phyloP scores from a whole-genome alignment of 192 early-diverging fungal genomes.

The Helicostylum pulchrum region DNA sequence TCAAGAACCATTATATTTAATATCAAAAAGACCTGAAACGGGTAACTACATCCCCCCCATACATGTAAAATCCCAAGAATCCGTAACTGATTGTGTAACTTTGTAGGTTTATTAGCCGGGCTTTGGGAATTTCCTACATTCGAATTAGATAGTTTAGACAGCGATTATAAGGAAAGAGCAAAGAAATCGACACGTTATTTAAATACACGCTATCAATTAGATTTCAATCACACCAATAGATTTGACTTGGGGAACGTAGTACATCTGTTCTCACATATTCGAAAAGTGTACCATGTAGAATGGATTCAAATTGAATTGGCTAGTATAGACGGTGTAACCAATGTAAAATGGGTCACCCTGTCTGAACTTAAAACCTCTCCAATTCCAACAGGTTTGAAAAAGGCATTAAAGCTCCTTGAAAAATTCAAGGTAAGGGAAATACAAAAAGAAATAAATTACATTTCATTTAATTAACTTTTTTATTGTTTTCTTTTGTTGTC shows the following conservation, averaged over 20 bases:
- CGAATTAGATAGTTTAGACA: constrained; percentile 25
- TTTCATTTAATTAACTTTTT: neutral
- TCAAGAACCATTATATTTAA: constrained; percentile 36
- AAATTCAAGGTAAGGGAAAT: constrained; percentile 18
- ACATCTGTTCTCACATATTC: constrained; percentile 73
- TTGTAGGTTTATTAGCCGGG: constrained; percentile 58
- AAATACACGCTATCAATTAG: constrained; percentile 15
- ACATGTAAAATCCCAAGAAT: neutral
- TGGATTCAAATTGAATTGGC: constrained; percentile 25
- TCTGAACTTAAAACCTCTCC: constrained; percentile 46
- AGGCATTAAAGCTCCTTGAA: constrained; percentile 50
- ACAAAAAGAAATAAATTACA: neutral
- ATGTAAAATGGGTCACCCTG: constrained; percentile 40
- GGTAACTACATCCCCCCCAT: constrained; percentile 25
- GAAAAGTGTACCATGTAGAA: constrained; percentile 49
- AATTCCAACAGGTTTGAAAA: constrained; percentile 57
- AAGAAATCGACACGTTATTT: constrained; percentile 22
- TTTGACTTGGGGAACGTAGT: constrained; percentile 49
- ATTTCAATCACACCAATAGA: constrained; percentile 20
- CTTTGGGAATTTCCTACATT: constrained; percentile 73
- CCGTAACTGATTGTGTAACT: neutral
- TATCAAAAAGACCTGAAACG: constrained; percentile 54
- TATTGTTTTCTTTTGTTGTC: neutral
- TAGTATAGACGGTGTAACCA: neutral
- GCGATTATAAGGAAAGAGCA: constrained; percentile 10